A percentile compares a stretch with the other conserved stretches of the same genome.
Conservation (phyloP, 257 asterid species). For the Scutellaria barbata region DNA sequence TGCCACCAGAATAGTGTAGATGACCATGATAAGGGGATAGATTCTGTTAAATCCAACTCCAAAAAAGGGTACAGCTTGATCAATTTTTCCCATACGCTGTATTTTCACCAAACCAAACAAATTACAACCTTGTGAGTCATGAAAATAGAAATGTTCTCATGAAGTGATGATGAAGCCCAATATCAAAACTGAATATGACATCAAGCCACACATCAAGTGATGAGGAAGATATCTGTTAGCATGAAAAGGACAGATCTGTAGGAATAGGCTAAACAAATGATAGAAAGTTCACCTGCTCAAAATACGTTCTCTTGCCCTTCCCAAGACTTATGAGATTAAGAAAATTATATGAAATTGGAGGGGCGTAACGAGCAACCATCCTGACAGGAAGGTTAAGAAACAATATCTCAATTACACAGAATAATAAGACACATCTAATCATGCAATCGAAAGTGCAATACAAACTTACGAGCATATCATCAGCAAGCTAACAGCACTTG, state of each 20-base stretch:
- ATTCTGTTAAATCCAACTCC: conserved; percentile 92
- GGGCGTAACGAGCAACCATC: conserved; percentile 99
- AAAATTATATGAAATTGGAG: conserved; percentile 96
- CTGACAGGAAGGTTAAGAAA: conserved; percentile 53
- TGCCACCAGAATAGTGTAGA: conserved; percentile 88
- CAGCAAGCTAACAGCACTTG: conserved; percentile 94
- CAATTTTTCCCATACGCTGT: conserved; percentile 98
- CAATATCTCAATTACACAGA: conserved; percentile 11
- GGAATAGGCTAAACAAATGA: conserved; percentile 17
- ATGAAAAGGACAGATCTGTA: conserved; percentile 19
- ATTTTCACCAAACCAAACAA: conserved; percentile 38
- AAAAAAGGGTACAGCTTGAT: conserved; percentile 89
- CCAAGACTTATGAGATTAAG: conserved; percentile 93
- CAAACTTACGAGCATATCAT: conserved; percentile 98
- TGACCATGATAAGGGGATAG: conserved; percentile 97
- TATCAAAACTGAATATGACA: background rate
- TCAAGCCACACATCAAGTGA: background rate
- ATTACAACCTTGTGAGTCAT: background rate
- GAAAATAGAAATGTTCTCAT: background rate
- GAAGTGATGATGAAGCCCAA: conserved; percentile 1
- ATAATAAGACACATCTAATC: background rate
- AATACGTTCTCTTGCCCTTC: conserved; percentile 67
- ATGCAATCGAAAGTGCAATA: conserved; percentile 19
- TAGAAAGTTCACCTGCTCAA: conserved; percentile 77
- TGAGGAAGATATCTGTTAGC: background rate